A percentile compares a stretch with the other conserved stretches of the same genome.
Evolutionary conservation across 2,329 filamentous ascomycete genomes (phyloP).

Genomic region (Trichoderma harzianum): DNA sequence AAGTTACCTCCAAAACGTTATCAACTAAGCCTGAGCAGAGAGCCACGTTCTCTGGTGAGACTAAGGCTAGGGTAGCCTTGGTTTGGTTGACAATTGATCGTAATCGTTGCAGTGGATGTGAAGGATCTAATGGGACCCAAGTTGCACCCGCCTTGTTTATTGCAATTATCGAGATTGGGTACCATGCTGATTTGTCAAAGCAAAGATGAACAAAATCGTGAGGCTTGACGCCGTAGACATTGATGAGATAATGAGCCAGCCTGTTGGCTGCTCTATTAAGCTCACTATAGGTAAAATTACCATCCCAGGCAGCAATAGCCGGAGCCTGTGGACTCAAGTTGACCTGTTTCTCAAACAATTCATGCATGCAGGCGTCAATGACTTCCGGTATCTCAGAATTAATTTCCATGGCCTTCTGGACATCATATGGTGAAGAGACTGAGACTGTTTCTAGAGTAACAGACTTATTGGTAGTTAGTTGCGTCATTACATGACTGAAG

Average conservation of each 20-base stretch:
- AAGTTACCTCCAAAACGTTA: neutral
- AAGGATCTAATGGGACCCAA: conserved; percentile 10
- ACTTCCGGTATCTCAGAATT: neutral
- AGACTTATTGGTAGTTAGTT: neutral
- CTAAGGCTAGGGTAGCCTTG: neutral
- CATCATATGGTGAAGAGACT: neutral
- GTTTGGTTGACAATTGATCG: conserved; percentile 1
- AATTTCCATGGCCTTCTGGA: neutral
- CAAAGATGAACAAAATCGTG: conserved; percentile 4
- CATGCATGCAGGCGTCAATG: neutral
- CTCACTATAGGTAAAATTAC: neutral
- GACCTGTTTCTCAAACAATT: neutral
- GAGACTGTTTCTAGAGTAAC: neutral
- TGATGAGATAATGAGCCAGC: neutral
- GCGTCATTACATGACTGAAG: conserved; percentile 4
- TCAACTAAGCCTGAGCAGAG: neutral
- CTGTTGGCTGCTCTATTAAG: neutral
- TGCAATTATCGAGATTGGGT: conserved; percentile 1
- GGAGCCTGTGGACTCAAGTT: neutral
- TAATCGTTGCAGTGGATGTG: neutral
- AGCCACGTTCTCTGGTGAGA: neutral
- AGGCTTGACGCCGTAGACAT: neutral
- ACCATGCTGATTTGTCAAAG: conserved; percentile 12
- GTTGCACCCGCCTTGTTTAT: conserved; percentile 12
- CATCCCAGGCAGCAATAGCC: conserved; percentile 9